Percentiles rank a stretch among this genome's conserved stretches.
phyloP scores from a whole-genome alignment of 2,329 filamentous ascomycete genomes.

The Trichoderma sp. region DNA sequence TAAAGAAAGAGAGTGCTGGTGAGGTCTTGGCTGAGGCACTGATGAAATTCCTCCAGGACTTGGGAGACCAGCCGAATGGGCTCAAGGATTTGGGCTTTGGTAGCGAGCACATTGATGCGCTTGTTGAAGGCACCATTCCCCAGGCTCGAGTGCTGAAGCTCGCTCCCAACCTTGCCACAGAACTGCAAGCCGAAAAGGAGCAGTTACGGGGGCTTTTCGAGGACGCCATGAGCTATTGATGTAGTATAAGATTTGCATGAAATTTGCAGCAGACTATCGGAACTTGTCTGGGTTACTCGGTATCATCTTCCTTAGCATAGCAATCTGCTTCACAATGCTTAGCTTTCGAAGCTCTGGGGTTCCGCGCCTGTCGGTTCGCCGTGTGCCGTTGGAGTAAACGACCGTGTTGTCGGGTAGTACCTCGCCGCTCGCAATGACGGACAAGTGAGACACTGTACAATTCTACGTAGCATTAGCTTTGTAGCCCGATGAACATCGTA shows the following conservation, averaged over 20 bases:
- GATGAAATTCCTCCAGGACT: slow-evolving; percentile 71
- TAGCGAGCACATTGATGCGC: slow-evolving; percentile 68
- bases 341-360: slow-evolving; percentile 62
- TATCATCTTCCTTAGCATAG: slow-evolving; percentile 65
- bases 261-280: slow-evolving; percentile 27
- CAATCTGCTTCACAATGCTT: slow-evolving; percentile 65
- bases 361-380: slow-evolving; percentile 58
- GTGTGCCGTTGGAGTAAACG: slow-evolving; percentile 63
- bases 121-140: slow-evolving; percentile 93
- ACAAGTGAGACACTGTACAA: slow-evolving; percentile 67
- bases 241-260: not conserved
- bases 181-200: slow-evolving; percentile 68
- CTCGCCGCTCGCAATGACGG: slow-evolving; percentile 56
- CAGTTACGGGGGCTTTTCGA: slow-evolving; percentile 71
- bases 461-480: slow-evolving; percentile 44
- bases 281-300: slow-evolving; percentile 58
- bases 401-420: slow-evolving; percentile 66
- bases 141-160: slow-evolving; percentile 89
- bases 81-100: slow-evolving; percentile 81
- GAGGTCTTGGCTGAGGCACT: slow-evolving; percentile 84
- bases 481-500: too few species aligned
- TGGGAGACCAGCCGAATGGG: slow-evolving; percentile 89
- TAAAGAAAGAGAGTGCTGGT: slow-evolving; percentile 85
- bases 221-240: slow-evolving; percentile 45
- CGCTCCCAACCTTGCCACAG: slow-evolving; percentile 74